Base-by-base conservation (phyloP, 305 asterid genomes). In the Caryopteris hybrid region DNA sequence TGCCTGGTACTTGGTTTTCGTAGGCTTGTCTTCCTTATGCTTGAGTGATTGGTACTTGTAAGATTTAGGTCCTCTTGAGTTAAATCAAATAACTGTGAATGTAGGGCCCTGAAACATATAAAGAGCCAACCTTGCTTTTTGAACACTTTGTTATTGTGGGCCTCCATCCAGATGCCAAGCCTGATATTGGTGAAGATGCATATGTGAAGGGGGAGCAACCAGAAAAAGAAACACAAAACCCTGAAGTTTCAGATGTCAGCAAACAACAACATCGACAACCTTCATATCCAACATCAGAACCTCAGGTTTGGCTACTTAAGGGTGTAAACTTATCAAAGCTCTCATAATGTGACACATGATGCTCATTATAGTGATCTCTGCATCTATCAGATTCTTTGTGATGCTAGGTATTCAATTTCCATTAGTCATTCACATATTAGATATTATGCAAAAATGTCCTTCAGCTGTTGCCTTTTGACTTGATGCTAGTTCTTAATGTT, bases 91-190 rank as follows among this genome's bases (percentile, higher is more conserved):
- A 79, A 68, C 58, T 78, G 63, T 80, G 69, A 70, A 64, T 79
- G 80, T 54, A 93, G 99, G 99, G 84, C 68, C 78, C 81, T 73
- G 92, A 83, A 73, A 85, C 81, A 64, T 92, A 85, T 77, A 76
- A 79, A 79, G 97, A 90, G 79, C 96, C 95, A 23, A 71, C 84
- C 67, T 71, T 87, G 23, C 87, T 92, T 76, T 88, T 92, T 73
- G 98, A 92, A 78, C 95, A 90, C 84, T 90, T 92, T 71, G 68
- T 86, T 74, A 74, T 92, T 67, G 87, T 74, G 77, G 98, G 98
- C 79, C 87, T 91, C 76, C 95, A 79, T 77, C 97, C 98, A 57
- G 88, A 90, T 70, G 82, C 88, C 74, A 87, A 88, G 79, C 95
- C 88, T 65, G 90, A 85, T 75, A 85, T 66, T 76, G 90, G 86